Base-by-base conservation (phyloP, 306 rosid species). In the Pachyrhizus erosus region DNA sequence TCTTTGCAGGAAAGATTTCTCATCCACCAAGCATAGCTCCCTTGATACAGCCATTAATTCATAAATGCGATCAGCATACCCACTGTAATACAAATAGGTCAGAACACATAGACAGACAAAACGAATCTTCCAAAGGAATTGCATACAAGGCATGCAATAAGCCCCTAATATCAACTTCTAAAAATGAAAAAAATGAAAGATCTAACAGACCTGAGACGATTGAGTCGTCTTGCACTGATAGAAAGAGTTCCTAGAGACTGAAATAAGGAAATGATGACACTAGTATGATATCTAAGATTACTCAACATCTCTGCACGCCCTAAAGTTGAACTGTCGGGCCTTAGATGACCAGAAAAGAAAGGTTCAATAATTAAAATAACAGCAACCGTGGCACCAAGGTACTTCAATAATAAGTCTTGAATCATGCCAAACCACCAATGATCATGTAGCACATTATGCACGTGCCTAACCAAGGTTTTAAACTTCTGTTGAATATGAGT, bases 381-480 rank as follows among this genome's bases (percentile, higher is more conserved):
- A 80, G 99, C 99, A 67, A 96, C 88, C 49, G 99, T 96, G 72
- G 99, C 98, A 78, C 99, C 99, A 76, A 96, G 98, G 89, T 96
- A 96, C 89, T 96, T 96, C 85, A 93, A 80, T 54, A 96, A 67
- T 78, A 93, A 96, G 83, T 96, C 99, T 76, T 96, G 99, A 88
- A 96, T 92, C 98, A 96, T 96, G 88, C 99, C 98, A 91, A 96
- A 96, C 99, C 99, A 96, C 99, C 99, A 96, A 75, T 96, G 97
- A 69, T 96, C 97, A 49, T 96, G 98, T 79, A 91, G 88, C 70
- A 91, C 98, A 70, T 72, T 76, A 27, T 87, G 77, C 92, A 91
- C 66, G 87, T 96, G 99, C 82, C 82, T 72, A 73, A 91, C 84
- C 69, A 93, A 85, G 45, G 83, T 65, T 83, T 87, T 87, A 86